Percentiles rank a stretch among this genome's conserved stretches.
Conservation (phyloP, 2,329 filamentous ascomycete species). For the Akanthomyces uredinophilus region DNA sequence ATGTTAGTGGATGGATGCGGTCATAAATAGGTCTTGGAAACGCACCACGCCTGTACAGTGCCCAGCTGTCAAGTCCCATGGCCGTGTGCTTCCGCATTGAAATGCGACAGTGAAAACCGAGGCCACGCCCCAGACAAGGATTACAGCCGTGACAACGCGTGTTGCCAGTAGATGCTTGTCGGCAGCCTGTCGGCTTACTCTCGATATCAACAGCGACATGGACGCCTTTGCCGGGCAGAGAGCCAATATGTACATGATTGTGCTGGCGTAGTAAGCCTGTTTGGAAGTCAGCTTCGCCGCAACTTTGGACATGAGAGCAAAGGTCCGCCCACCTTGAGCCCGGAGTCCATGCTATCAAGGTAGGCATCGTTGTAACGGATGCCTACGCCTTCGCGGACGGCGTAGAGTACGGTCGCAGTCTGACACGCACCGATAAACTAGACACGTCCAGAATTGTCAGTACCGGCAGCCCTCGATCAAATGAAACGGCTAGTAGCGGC, state of each 20-base stretch:
- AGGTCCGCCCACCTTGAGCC: constrained; percentile 14
- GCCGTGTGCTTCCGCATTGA: constrained; percentile 13
- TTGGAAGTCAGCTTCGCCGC: background rate
- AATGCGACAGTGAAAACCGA: constrained; percentile 15
- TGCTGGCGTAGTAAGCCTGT: constrained; percentile 15
- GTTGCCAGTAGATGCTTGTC: constrained; percentile 15
- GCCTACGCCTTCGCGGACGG: constrained; percentile 17
- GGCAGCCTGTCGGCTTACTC: constrained; percentile 15
- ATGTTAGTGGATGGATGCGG: background rate
- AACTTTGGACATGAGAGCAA: too few relatives aligned
- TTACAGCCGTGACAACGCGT: constrained; percentile 11
- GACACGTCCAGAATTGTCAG: background rate
- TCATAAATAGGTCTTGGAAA: too few relatives aligned
- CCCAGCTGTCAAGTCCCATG: constrained; percentile 13
- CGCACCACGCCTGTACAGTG: constrained; percentile 12
- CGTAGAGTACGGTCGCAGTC: constrained; percentile 7
- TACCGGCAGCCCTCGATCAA: background rate
- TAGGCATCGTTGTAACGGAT: constrained; percentile 4
- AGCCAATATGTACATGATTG: constrained; percentile 17
- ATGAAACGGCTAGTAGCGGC: background rate
- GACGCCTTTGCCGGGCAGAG: constrained; percentile 18
- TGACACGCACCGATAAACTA: constrained; percentile 16
- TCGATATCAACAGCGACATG: constrained; percentile 18
- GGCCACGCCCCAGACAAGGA: constrained; percentile 10
- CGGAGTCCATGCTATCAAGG: background rate